These are phyloP conservation scores for Hypoxylon sp. DNA, from an alignment of 2,329 filamentous ascomycete genomes.

Conservation along the genomic window DNA sequence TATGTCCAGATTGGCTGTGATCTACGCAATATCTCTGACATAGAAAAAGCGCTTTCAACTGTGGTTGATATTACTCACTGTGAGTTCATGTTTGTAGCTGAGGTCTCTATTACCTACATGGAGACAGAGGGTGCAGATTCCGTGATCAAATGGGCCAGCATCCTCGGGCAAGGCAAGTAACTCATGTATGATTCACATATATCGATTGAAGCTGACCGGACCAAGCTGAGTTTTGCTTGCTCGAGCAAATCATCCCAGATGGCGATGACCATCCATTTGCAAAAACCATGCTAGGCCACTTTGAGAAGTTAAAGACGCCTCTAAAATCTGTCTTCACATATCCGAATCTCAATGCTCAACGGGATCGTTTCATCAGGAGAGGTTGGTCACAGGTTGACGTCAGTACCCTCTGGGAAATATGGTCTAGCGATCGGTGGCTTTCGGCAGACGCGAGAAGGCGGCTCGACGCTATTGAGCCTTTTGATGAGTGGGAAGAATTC, in stretches of 20 bases:
- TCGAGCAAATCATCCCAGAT: conserved; percentile 89
- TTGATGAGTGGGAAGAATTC: conserved; percentile 98
- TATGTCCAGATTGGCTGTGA: conserved; percentile 89
- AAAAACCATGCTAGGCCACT: conserved; percentile 86
- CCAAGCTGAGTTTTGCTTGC: conserved; percentile 82
- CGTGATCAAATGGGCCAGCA: conserved; percentile 83
- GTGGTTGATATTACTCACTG: conserved; percentile 71
- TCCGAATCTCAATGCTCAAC: conserved; percentile 75
- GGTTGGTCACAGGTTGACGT: conserved; percentile 77
- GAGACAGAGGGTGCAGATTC: conserved; percentile 78
- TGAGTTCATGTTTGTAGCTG: conserved; percentile 83
- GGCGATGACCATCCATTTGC: conserved; percentile 87
- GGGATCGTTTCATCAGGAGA: conserved; percentile 74
- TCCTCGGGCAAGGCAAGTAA: conserved; percentile 73
- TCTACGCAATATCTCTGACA: conserved; percentile 74
- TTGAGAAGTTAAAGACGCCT: conserved; percentile 83
- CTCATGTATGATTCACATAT: conserved; percentile 7
- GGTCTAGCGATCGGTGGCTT: conserved; percentile 79
- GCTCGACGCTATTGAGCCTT: conserved; percentile 82
- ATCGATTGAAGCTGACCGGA: conserved; percentile 29
- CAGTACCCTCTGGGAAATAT: conserved; percentile 85
- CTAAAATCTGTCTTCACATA: conserved; percentile 82
- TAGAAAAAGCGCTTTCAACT: conserved; percentile 72
- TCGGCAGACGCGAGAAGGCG: conserved; percentile 68
- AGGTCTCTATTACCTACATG: conserved; percentile 95